Base-by-base conservation (phyloP, 2,329 filamentous ascomycete genomes). In the Penicillium sp. region DNA sequence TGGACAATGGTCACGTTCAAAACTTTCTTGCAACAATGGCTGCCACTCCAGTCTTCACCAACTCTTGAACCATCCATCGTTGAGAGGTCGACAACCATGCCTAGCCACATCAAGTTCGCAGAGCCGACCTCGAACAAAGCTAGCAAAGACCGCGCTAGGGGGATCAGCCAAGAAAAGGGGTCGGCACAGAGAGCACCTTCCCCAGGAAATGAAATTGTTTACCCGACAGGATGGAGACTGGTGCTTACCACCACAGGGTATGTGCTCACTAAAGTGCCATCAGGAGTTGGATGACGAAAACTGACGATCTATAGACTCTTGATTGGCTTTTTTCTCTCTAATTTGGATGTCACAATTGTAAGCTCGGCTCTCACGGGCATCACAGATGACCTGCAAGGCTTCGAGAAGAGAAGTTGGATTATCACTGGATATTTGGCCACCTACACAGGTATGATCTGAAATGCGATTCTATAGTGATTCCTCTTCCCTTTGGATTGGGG, bases 291-390 rank as follows among this genome's bases (percentile, higher is more conserved):
- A n/a, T 35, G 17, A 35, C 13, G n/a, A 5, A 17, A 37, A 33
- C 21, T 43, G n/a, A 50, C 23, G 3, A 40, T 40, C 7, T 25
- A 47, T n/a, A 67, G 72, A 29, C 61, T 69, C 19, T 50, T 71
- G 48, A 65, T 69, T 51, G 57, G 68, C 9, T 67, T 70, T 48
- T 75, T 71, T 38, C 63, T 75, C 15, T 67, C 69, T 17, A 73
- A 71, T 46, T 33, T 75, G 21, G 70, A 75, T 56, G 62, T 70
- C n/a, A 69, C 72, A 4, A 70, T 75, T 27, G 71, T 73, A 4
- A 75, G 72, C 58, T 75, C 73, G 1, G 67, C 72, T 5, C 61
- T 76, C 1, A 61, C 75, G 4, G 62, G 63, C 21, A 75, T 75
- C 48, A 73, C 70, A 3, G 65, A 75, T 58, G 64, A 67, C 10